phyloP scores from a whole-genome alignment of 257 asterid genomes.

The Ehretia macrophylla region DNA sequence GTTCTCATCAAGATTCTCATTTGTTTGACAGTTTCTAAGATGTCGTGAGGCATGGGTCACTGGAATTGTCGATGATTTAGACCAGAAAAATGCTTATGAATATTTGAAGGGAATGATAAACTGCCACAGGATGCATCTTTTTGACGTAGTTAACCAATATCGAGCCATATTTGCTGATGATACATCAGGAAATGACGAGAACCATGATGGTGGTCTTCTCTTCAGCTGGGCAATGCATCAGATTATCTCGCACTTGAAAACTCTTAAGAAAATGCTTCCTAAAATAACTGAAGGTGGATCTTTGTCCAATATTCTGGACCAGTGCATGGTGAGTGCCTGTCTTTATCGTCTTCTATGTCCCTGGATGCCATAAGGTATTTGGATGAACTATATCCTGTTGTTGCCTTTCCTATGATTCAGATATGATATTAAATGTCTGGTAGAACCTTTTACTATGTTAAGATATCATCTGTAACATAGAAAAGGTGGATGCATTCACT shows the following conservation, averaged over 20 bases:
- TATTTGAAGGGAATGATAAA: constrained; percentile 88
- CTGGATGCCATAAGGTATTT: too few species aligned
- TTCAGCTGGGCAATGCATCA: constrained; percentile 99
- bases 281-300: constrained; percentile 94
- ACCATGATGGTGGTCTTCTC: constrained; percentile 94
- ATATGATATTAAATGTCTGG: too few species aligned
- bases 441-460: too few species aligned
- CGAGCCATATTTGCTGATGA: constrained; percentile 95
- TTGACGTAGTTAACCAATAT: constrained; percentile 97
- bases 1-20: constrained; percentile 27
- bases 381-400: neutral
- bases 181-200: constrained; percentile 92
- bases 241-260: constrained; percentile 74
- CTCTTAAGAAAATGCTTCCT: constrained; percentile 89
- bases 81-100: constrained; percentile 95
- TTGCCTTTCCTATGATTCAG: too few species aligned
- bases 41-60: constrained; percentile 98
- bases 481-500: too few species aligned
- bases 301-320: constrained; percentile 88
- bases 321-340: constrained; percentile 72
- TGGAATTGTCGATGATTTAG: constrained; percentile 88
- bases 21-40: constrained; percentile 65
- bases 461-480: too few species aligned
- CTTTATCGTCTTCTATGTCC: neutral
- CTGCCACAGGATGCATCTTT: constrained; percentile 88